These are phyloP conservation scores for Cutaneotrichosporon mucoides DNA, from an alignment of 1,284 basidiomycete species.

Conservation along the genomic window DNA sequence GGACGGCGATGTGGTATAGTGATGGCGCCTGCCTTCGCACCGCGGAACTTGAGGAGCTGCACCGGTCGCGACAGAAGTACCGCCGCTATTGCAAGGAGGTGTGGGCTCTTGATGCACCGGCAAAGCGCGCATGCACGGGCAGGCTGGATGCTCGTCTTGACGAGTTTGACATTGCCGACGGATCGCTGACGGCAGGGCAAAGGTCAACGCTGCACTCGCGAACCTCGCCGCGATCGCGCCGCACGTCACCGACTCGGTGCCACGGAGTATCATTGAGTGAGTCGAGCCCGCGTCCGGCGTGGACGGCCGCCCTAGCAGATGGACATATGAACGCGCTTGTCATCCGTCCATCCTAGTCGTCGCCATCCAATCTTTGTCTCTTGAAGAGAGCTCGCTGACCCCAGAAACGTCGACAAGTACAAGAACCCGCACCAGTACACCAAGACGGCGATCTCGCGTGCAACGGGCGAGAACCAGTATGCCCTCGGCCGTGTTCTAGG, in stretches of 20 bases:
- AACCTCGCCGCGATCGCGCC: conserved; percentile 27
- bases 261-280: conserved; percentile 39
- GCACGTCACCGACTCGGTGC: conserved; percentile 38
- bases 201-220: conserved; percentile 32
- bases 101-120: too few relatives aligned
- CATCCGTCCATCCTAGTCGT: neutral
- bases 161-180: too few relatives aligned
- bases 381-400: neutral
- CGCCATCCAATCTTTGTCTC: too few relatives aligned
- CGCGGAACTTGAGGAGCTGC: too few relatives aligned
- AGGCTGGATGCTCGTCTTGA: too few relatives aligned
- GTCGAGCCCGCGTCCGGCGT: conserved; percentile 3
- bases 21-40: too few relatives aligned
- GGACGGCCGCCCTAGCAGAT: too few relatives aligned
- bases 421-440: conserved; percentile 39
- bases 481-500: conserved; percentile 41
- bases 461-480: conserved; percentile 46
- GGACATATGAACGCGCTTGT: neutral
- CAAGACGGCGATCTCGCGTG: conserved; percentile 32
- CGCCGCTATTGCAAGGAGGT: too few relatives aligned
- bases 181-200: conserved; percentile 20
- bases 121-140: too few relatives aligned
- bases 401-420: conserved; percentile 28
- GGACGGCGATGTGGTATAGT: too few relatives aligned
- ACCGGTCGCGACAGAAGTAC: too few relatives aligned